A percentile compares a stretch with the other conserved stretches of the same genome.
These are phyloP conservation scores for Trichoderma sp. DNA, from an alignment of 2,329 filamentous ascomycete species.

Conservation along the genomic window DNA sequence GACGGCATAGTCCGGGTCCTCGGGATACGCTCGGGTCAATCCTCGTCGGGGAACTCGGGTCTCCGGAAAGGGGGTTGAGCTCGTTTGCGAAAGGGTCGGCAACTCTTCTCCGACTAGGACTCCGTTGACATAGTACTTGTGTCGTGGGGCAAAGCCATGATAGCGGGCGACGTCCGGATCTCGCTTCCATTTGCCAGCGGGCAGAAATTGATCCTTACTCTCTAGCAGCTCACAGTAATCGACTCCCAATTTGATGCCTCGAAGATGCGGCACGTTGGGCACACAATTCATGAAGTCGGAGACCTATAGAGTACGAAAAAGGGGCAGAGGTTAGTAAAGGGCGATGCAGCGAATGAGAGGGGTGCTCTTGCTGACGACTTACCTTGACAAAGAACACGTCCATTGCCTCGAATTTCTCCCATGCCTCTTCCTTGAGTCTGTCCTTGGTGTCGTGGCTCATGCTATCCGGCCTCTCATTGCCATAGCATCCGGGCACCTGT, in stretches of 20 bases:
- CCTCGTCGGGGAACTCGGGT: slow-evolving; percentile 58
- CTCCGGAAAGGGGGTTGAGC: slow-evolving; percentile 58
- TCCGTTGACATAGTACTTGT: slow-evolving; percentile 63
- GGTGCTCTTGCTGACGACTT: slow-evolving; percentile 31
- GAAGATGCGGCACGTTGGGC: slow-evolving; percentile 60
- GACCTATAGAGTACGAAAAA: slow-evolving; percentile 45
- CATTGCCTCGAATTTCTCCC: slow-evolving; percentile 57
- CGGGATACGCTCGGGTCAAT: slow-evolving; percentile 54
- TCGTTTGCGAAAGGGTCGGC: slow-evolving; percentile 51
- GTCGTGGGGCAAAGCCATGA: slow-evolving; percentile 57
- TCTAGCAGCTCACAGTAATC: slow-evolving; percentile 63
- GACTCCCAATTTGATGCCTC: slow-evolving; percentile 57
- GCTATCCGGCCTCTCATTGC: slow-evolving; percentile 47
- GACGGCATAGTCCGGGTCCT: slow-evolving; percentile 60
- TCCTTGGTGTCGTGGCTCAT: slow-evolving; percentile 50
- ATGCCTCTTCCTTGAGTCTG: slow-evolving; percentile 52
- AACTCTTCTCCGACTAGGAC: slow-evolving; percentile 54
- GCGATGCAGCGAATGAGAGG: not conserved
- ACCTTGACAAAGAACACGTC: slow-evolving; percentile 71
- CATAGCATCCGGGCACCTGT: slow-evolving; percentile 57
- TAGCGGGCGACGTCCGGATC: slow-evolving; percentile 59
- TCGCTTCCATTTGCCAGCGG: slow-evolving; percentile 59
- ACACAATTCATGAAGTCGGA: slow-evolving; percentile 64
- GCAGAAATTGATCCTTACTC: slow-evolving; percentile 50
- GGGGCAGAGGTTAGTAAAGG: not conserved